These are phyloP conservation scores for Hirschfeldia incana DNA, from an alignment of 345 rosid species.

Conservation along the genomic window DNA sequence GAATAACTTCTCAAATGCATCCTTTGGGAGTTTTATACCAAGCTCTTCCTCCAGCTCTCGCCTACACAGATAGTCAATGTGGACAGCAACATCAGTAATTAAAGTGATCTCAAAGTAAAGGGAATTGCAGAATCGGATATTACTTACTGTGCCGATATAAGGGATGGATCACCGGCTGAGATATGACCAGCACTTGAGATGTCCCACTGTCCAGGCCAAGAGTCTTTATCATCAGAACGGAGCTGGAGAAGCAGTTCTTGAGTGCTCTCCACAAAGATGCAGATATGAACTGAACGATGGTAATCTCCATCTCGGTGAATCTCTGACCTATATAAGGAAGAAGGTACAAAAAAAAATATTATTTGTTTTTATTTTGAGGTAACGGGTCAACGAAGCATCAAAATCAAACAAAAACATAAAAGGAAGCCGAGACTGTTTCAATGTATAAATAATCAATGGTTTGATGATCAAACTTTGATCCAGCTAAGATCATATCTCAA, in stretches of 20 bases:
- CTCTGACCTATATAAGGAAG: constrained; percentile 45
- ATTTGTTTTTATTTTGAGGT: no score
- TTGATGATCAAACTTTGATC: no score
- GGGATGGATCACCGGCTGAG: constrained; percentile 81
- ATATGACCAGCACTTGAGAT: constrained; percentile 97
- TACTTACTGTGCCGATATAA: constrained; percentile 68
- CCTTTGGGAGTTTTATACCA: constrained; percentile 75
- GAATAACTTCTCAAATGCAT: constrained; percentile 83
- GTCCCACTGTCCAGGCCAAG: constrained; percentile 90
- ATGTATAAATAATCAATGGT: no score
- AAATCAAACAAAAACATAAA: no score
- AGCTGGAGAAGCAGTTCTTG: constrained; percentile 76
- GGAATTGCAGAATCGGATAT: not conserved
- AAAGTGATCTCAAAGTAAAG: constrained; percentile 4
- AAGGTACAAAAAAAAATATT: no score
- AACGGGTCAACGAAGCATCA: no score
- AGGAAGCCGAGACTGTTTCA: no score
- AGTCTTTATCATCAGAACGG: constrained; percentile 81
- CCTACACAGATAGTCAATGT: constrained; percentile 41
- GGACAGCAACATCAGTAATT: not conserved
- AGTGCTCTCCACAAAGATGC: constrained; percentile 83
- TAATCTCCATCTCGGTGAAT: constrained; percentile 91
- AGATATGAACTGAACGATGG: constrained; percentile 84
- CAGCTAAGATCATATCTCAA: no score
- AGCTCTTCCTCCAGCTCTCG: constrained; percentile 94